phyloP scores from a whole-genome alignment of 768 basidiomycete genomes.

The Cystofilobasidium macerans region DNA sequence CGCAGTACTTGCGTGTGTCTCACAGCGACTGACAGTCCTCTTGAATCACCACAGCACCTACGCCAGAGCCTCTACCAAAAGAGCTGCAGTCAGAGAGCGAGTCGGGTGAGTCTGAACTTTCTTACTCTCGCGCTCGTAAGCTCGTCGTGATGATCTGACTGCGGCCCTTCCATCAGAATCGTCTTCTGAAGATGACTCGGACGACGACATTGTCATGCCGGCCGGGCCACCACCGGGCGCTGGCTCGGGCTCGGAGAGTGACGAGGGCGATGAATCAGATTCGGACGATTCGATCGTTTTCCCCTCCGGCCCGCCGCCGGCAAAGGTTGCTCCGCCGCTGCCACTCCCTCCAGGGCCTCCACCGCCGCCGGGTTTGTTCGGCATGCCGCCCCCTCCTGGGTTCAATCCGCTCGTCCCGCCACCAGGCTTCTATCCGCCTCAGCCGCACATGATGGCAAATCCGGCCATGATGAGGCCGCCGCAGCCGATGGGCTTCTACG shows the following conservation, averaged over 20 bases:
- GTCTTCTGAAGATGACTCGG: conserved; percentile 39
- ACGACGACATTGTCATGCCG: conserved; percentile 28
- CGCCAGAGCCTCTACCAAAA: conserved; percentile 10
- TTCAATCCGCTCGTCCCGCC: conserved; percentile 33
- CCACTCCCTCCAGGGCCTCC: conserved; percentile 32
- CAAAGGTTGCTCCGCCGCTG: conserved; percentile 32
- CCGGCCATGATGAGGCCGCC: neutral
- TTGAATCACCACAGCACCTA: conserved; percentile 15
- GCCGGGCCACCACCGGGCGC: conserved; percentile 12
- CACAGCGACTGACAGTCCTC: too few relatives aligned
- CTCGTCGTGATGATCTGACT: neutral
- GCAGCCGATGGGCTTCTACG: conserved; percentile 2
- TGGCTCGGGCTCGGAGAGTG: conserved; percentile 3
- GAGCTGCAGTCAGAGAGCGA: conserved; percentile 20
- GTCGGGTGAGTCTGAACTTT: neutral
- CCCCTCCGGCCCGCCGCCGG: conserved; percentile 25
- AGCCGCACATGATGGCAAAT: neutral
- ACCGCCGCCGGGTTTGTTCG: conserved; percentile 15
- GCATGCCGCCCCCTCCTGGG: conserved; percentile 32
- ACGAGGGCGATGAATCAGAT: neutral
- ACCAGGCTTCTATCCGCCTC: conserved; percentile 26
- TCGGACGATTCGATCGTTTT: neutral
- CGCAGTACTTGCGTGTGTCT: too few relatives aligned
- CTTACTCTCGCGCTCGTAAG: neutral
- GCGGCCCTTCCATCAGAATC: neutral